Base-by-base conservation (phyloP, 495 filamentous ascomycete species). In the Rhypophila decipiens region DNA sequence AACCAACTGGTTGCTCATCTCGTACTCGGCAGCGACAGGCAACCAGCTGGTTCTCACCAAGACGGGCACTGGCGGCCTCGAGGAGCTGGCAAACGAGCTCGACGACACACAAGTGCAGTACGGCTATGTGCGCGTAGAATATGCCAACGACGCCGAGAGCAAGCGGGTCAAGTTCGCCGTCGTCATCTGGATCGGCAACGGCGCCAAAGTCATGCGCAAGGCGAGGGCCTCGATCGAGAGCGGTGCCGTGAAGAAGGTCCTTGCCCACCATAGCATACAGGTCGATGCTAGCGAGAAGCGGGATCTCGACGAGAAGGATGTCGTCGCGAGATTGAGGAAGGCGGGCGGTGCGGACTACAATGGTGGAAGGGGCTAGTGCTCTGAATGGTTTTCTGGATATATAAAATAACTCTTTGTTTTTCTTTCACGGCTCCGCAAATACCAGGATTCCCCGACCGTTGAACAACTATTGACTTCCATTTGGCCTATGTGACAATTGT, bases 311-410 rank as follows among this genome's bases (percentile, higher is more conserved):
- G 74, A 78, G 61, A 63, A 66, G 42, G 76, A 77, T 2, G 68
- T 81, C 33, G 72, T 79, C 5, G 51, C 61, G 21, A 57, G 71
- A 47, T 47, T 77, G 51, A 59, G 77, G 53, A 75, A 70, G 63
- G 76, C 77, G 0, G 77, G 77, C 21, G 77, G 77, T 18, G 77
- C 77, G 2, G 77, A 81, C 60, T 81, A 79, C 63, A 77, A 80
- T 50, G 76, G 76, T 4, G 76, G 76, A 29, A 60, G 76, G 39
- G 76, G 76, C n/a, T 76, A 37, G 8, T n/a, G n/a, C n/a, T n/a
- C n/a, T n/a, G n/a, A n/a, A n/a, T n/a, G n/a, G n/a, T n/a, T n/a
- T n/a, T n/a, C 8, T 37, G 15, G 12, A 9, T 37, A 37, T 37
- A 17, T 37, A 37, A 31, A 7, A n/a, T n/a, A n/a, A n/a, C n/a